phyloP scores from a whole-genome alignment of 2,329 filamentous ascomycete species.

The Elsinoe fawcettii region DNA sequence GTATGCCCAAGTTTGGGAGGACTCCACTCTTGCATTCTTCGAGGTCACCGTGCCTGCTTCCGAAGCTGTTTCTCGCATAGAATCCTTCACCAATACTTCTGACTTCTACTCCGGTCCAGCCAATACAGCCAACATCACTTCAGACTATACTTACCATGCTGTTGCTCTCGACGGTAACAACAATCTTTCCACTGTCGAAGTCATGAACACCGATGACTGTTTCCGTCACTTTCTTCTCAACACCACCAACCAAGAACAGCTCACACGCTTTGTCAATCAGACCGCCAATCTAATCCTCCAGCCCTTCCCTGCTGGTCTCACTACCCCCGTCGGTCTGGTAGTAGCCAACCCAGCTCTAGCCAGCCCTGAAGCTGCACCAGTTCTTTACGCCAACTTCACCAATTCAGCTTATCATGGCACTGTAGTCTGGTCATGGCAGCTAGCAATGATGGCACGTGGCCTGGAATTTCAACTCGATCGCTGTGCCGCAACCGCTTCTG shows the following conservation, averaged over 20 bases:
- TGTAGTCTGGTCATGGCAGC: slow-evolving; percentile 58
- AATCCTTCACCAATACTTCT: slow-evolving; percentile 38
- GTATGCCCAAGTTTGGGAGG: slow-evolving; percentile 57
- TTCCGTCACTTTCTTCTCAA: slow-evolving; percentile 58
- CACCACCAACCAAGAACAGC: slow-evolving; percentile 49
- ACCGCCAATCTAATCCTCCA: slow-evolving; percentile 50
- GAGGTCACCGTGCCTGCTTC: slow-evolving; percentile 36
- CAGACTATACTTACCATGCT: slow-evolving; percentile 47
- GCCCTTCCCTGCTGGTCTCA: slow-evolving; percentile 53
- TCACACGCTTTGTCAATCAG: slow-evolving; percentile 50
- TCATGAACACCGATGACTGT: slow-evolving; percentile 58
- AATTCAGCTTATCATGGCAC: slow-evolving; percentile 56
- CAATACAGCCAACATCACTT: slow-evolving; percentile 36
- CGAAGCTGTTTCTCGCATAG: slow-evolving; percentile 41
- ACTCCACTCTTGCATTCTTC: slow-evolving; percentile 53
- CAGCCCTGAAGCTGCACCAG: slow-evolving; percentile 29
- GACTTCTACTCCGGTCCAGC: slow-evolving; percentile 41
- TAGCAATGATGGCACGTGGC: slow-evolving; percentile 57
- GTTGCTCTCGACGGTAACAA: slow-evolving; percentile 49
- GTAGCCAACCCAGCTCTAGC: slow-evolving; percentile 56
- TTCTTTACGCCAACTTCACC: slow-evolving; percentile 46
- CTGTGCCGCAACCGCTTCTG: slow-evolving; percentile 32
- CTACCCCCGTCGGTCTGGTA: slow-evolving; percentile 49
- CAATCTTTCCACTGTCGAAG: slow-evolving; percentile 42
- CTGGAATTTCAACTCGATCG: slow-evolving; percentile 50